These are phyloP conservation scores for Elaeis guineensis DNA, from an alignment of 176 grass and related monocot genomes.

Conservation along the genomic window DNA sequence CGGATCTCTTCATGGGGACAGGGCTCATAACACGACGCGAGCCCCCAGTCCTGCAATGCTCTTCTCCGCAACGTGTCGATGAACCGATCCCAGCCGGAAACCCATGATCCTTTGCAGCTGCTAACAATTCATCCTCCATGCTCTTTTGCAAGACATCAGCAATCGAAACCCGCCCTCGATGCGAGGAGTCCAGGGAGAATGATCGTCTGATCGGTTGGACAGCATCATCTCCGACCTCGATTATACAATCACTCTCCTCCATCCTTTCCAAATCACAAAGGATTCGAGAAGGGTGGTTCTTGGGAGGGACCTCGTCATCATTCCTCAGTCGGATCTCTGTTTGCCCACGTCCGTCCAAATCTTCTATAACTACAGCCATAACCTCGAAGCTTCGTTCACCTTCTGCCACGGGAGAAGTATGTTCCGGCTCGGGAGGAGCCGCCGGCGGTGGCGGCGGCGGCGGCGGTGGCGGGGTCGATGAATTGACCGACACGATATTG, in stretches of 20 bases:
- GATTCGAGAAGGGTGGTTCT: too few relatives aligned
- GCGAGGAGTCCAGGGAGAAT: constrained; percentile 27
- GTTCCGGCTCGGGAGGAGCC: neutral
- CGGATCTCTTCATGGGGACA: constrained; percentile 41
- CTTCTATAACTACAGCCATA: constrained; percentile 19
- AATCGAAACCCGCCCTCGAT: constrained; percentile 42
- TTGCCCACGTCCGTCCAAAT: constrained; percentile 7
- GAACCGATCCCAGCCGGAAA: constrained; percentile 34
- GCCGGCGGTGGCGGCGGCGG: constrained; percentile 8
- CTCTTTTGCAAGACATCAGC: constrained; percentile 62
- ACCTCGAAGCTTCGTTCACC: neutral
- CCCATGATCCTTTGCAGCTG: constrained; percentile 51
- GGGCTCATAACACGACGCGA: constrained; percentile 28
- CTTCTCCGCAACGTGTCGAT: constrained; percentile 30
- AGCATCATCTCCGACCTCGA: constrained; percentile 47
- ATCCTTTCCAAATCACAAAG: constrained; percentile 1
- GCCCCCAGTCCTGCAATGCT: constrained; percentile 23
- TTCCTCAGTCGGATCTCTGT: constrained; percentile 3
- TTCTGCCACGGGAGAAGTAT: neutral
- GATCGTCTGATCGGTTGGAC: constrained; percentile 16
- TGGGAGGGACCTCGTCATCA: neutral
- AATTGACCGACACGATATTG: constrained; percentile 34
- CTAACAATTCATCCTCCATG: constrained; percentile 55
- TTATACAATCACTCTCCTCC: constrained; percentile 18
- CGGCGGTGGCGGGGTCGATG: constrained; percentile 10